A percentile compares a stretch with the other conserved stretches of the same genome.
These are phyloP conservation scores for Hymenotorrendiella dingleyae DNA, from an alignment of 2,329 filamentous ascomycete genomes.

Conservation along the genomic window DNA sequence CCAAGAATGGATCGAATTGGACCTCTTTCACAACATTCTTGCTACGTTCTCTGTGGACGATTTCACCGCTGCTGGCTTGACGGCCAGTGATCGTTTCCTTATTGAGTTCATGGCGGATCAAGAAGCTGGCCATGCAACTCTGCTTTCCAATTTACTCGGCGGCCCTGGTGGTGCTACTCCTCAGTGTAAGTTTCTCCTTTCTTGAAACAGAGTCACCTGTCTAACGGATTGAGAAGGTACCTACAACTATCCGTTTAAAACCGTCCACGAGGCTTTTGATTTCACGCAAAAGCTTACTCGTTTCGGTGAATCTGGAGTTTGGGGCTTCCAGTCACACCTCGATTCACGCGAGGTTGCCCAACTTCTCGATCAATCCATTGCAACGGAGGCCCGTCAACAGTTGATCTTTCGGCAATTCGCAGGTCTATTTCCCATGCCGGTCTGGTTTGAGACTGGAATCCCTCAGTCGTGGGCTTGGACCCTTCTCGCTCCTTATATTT, in stretches of 20 bases:
- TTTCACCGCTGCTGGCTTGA: constrained; percentile 63
- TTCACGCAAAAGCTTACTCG: constrained; percentile 83
- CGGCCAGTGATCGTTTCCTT: constrained; percentile 61
- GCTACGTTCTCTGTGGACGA: constrained; percentile 62
- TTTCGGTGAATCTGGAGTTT: constrained; percentile 73
- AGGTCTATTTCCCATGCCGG: constrained; percentile 74
- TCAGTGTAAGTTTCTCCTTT: too few relatives aligned
- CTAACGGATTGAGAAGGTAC: constrained; percentile 44
- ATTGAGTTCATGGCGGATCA: constrained; percentile 74
- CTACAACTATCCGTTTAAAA: constrained; percentile 76
- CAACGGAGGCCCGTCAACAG: constrained; percentile 76
- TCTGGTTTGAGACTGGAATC: constrained; percentile 74
- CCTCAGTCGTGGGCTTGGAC: constrained; percentile 85
- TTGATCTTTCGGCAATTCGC: constrained; percentile 79
- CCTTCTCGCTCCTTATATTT: constrained; percentile 74
- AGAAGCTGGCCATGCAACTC: constrained; percentile 70
- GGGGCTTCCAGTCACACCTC: constrained; percentile 73
- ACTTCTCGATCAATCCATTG: constrained; percentile 69
- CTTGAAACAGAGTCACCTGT: too few relatives aligned
- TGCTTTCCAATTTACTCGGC: constrained; percentile 74
- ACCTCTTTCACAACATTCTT: constrained; percentile 73
- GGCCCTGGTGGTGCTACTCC: constrained; percentile 51
- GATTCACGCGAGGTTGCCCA: constrained; percentile 69
- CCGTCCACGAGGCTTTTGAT: constrained; percentile 71
- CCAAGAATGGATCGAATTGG: constrained; percentile 76